phyloP scores from a whole-genome alignment of 202 grass and related monocot species.

The Dendrocalamus latiflorus region DNA sequence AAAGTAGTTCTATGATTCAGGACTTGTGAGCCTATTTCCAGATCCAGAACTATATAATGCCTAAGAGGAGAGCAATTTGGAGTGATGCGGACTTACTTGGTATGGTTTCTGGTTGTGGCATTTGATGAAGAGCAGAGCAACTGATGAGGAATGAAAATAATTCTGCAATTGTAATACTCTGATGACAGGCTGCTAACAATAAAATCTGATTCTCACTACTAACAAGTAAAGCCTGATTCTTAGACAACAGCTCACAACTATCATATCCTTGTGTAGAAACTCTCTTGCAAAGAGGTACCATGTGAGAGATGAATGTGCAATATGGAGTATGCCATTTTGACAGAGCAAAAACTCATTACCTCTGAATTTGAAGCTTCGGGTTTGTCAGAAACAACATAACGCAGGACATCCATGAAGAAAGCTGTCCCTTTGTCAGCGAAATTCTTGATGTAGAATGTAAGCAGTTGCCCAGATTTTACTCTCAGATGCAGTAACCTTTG shows the following conservation, averaged over 20 bases:
- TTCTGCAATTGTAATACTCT: neutral
- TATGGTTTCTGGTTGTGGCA: neutral
- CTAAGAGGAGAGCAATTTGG: neutral
- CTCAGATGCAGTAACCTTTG: slow-evolving; percentile 66
- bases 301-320: neutral
- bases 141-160: neutral
- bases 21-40: neutral
- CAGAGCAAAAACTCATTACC: slow-evolving; percentile 38
- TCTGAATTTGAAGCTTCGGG: slow-evolving; percentile 38
- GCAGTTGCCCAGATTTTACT: slow-evolving; percentile 64
- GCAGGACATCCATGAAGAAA: slow-evolving; percentile 72
- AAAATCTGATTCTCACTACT: neutral
- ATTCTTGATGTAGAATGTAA: slow-evolving; percentile 79
- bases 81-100: neutral
- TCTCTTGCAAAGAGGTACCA: neutral
- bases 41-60: neutral
- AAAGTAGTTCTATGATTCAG: neutral
- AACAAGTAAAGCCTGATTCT: neutral
- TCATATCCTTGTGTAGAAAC: neutral
- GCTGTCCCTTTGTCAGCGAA: too few species aligned
- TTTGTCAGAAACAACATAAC: slow-evolving; percentile 55
- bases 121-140: neutral
- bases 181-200: neutral
- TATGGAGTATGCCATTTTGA: neutral
- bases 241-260: neutral